A percentile compares a stretch with the other conserved stretches of the same genome.
Evolutionary conservation across 1,284 basidiomycete species (phyloP).

Genomic region (Fomitopsis pinicola): DNA sequence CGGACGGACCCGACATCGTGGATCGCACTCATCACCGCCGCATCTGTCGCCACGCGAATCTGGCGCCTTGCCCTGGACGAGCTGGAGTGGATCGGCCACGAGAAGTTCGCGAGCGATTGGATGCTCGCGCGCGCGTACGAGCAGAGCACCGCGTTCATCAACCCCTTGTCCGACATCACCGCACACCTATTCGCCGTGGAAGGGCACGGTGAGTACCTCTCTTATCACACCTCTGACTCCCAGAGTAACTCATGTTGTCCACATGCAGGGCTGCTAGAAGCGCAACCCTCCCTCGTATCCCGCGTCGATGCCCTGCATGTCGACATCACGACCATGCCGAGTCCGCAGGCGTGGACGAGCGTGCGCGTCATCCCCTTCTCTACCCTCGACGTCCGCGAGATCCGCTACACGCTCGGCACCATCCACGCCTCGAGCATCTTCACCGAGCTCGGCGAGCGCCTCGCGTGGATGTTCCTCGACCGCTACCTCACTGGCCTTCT

Average conservation of each 20-base stretch:
- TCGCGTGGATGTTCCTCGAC: conserved; percentile 1
- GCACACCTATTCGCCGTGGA: neutral
- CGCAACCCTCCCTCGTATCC: neutral
- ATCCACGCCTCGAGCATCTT: neutral
- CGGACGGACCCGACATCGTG: neutral
- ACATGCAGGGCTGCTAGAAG: neutral
- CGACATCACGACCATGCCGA: neutral
- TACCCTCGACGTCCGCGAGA: neutral
- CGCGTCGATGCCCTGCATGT: neutral
- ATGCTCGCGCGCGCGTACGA: neutral
- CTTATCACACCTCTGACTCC: too few relatives aligned
- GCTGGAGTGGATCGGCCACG: neutral
- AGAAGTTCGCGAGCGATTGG: neutral
- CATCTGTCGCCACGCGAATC: neutral
- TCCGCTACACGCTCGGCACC: neutral
- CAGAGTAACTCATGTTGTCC: neutral
- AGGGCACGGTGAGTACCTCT: neutral
- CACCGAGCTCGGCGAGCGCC: neutral
- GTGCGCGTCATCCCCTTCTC: neutral
- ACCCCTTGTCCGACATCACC: neutral
- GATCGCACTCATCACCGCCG: neutral
- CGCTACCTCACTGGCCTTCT: neutral
- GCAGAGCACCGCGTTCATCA: neutral
- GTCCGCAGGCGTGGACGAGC: neutral
- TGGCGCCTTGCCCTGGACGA: neutral